Conservation (phyloP, 805 yeast species). For the Saccharomycopsis olivae region DNA sequence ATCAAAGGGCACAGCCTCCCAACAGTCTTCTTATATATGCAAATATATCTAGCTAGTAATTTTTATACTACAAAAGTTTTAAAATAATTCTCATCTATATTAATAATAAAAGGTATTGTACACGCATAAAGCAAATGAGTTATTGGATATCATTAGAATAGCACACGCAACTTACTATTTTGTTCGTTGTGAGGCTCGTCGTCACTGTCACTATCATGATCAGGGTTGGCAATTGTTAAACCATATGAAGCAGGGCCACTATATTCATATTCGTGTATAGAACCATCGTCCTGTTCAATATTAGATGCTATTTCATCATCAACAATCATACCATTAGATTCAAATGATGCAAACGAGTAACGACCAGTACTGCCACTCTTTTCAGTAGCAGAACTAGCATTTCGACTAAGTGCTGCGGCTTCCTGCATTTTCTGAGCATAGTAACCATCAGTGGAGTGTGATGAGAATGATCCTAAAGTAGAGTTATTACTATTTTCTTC, state of each 20-base stretch:
- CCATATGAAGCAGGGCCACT: slow-evolving; percentile 7
- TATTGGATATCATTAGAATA: too few relatives aligned
- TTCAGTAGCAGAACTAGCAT: slow-evolving; percentile 10
- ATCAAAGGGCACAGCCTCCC: too few relatives aligned
- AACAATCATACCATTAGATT: slow-evolving; percentile 6
- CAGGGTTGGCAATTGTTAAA: slow-evolving; percentile 17
- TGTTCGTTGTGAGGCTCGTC: slow-evolving; percentile 1
- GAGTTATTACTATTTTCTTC: slow-evolving; percentile 6
- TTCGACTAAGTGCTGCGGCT: slow-evolving; percentile 9
- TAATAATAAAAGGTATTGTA: too few relatives aligned
- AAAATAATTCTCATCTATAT: too few relatives aligned
- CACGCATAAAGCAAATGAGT: too few relatives aligned
- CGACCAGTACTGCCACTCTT: slow-evolving; percentile 1
- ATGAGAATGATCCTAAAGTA: slow-evolving; percentile 12
- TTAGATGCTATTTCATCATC: slow-evolving; percentile 13
- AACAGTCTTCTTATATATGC: too few relatives aligned
- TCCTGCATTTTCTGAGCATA: slow-evolving; percentile 12
- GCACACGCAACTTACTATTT: slow-evolving; percentile 6
- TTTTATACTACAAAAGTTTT: too few relatives aligned
- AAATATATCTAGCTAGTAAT: too few relatives aligned
- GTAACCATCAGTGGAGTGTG: slow-evolving; percentile 10
- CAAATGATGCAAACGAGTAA: slow-evolving; percentile 18
- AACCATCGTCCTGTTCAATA: slow-evolving; percentile 15
- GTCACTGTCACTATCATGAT: slow-evolving; percentile 11
- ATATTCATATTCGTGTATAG: slow-evolving; percentile 13